Evolutionary conservation across 768 basidiomycete genomes (phyloP).

Genomic region (Hemileccinum impolitum): DNA sequence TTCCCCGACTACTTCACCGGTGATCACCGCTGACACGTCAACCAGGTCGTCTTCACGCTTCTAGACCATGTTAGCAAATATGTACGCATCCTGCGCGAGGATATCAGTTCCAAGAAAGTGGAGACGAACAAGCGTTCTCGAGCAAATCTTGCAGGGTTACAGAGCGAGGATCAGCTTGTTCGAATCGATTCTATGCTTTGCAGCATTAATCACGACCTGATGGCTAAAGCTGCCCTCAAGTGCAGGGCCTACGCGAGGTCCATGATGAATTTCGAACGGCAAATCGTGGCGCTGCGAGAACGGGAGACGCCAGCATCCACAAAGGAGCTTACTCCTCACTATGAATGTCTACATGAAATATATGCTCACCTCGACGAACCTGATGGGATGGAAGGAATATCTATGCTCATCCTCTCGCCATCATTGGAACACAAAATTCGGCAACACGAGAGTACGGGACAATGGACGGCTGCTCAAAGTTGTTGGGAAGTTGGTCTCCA

Average conservation of each 20-base stretch:
- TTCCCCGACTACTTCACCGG: not conserved
- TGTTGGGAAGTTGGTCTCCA: constrained; percentile 98
- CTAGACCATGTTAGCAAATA: constrained; percentile 94
- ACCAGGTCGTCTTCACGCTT: constrained; percentile 86
- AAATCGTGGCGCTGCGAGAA: constrained; percentile 53
- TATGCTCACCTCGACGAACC: constrained; percentile 96
- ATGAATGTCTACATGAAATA: constrained; percentile 91
- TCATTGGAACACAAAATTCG: constrained; percentile 95
- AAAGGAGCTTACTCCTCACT: constrained; percentile 50
- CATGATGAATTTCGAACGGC: constrained; percentile 91
- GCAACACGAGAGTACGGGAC: constrained; percentile 94
- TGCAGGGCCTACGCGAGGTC: constrained; percentile 94
- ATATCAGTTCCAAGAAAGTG: constrained; percentile 47
- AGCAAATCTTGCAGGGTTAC: constrained; percentile 30
- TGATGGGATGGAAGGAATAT: constrained; percentile 98
- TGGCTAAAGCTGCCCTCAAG: constrained; percentile 91
- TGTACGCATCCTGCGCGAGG: constrained; percentile 73
- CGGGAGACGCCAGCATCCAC: constrained; percentile 37
- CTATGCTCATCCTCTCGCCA: constrained; percentile 81
- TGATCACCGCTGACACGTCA: not conserved
- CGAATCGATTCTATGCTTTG: constrained; percentile 78
- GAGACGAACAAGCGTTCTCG: constrained; percentile 50
- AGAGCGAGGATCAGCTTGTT: constrained; percentile 58
- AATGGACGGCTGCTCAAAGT: constrained; percentile 98
- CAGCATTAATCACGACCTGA: constrained; percentile 80